Evolutionary conservation across 257 asterid species (phyloP).

Genomic region (Osmanthus fragrans): DNA sequence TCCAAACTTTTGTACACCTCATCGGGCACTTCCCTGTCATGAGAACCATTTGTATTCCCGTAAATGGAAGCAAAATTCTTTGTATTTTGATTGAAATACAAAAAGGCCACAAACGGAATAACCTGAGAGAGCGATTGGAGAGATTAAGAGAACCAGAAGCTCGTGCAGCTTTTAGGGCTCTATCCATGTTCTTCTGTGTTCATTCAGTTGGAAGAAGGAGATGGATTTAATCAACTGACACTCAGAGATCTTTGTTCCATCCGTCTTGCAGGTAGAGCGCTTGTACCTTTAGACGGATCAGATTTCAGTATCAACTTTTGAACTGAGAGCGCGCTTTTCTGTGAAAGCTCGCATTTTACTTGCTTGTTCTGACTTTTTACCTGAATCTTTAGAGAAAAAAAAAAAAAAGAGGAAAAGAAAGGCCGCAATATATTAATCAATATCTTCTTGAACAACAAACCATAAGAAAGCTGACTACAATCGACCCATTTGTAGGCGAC

Average conservation of each 20-base stretch:
- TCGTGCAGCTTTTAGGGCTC: conserved; percentile 82
- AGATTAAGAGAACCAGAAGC: conserved; percentile 92
- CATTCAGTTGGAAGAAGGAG: neutral
- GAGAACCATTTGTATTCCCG: neutral
- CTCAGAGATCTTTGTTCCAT: neutral
- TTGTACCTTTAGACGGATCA: neutral
- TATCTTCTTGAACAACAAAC: too few species aligned
- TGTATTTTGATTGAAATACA: neutral
- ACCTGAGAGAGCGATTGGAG: conserved; percentile 93
- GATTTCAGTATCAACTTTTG: neutral
- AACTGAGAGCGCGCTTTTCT: neutral
- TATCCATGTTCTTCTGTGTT: conserved; percentile 51
- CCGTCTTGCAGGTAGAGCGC: neutral
- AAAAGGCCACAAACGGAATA: conserved; percentile 2
- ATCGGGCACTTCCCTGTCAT: conserved; percentile 76
- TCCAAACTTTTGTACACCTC: conserved; percentile 84
- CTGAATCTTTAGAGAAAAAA: too few species aligned
- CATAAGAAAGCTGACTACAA: too few species aligned
- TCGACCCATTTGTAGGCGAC: too few species aligned
- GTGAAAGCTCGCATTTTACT: neutral
- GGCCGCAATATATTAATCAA: too few species aligned
- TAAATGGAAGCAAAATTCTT: neutral
- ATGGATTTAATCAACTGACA: neutral
- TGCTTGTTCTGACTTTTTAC: too few species aligned
- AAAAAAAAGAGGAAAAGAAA: too few species aligned